Evolutionary conservation across 805 yeast species (phyloP).

Genomic region (Metschnikowia hibisci): DNA sequence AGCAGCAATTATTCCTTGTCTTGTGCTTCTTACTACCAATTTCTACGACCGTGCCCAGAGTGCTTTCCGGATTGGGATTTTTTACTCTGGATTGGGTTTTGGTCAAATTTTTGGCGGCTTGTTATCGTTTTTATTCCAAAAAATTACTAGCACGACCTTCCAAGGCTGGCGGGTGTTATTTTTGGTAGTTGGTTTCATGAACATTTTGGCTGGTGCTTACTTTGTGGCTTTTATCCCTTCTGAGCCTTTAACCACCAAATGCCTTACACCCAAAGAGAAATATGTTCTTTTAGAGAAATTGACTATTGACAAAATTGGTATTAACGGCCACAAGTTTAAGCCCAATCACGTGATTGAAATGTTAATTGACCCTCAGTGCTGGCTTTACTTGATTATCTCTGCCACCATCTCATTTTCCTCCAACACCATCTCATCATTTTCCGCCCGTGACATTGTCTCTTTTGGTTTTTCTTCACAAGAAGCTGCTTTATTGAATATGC

Average conservation of each 20-base stretch:
- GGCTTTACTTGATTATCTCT: constrained; percentile 17
- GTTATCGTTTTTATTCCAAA: constrained; percentile 18
- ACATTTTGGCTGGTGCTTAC: constrained; percentile 16
- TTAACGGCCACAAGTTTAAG: constrained; percentile 14
- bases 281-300: constrained; percentile 17
- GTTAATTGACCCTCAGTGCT: constrained; percentile 19
- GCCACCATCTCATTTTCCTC: constrained; percentile 21
- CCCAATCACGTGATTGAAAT: constrained; percentile 17
- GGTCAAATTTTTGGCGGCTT: constrained; percentile 22
- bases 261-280: constrained; percentile 20
- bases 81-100: constrained; percentile 18
- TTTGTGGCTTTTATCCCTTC: constrained; percentile 19
- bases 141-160: constrained; percentile 13
- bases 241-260: constrained; percentile 16
- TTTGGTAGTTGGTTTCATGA: constrained; percentile 19
- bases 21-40: constrained; percentile 15
- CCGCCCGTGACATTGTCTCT: constrained; percentile 17
- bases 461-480: constrained; percentile 21
- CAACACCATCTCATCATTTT: constrained; percentile 21
- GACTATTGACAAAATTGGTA: constrained; percentile 17
- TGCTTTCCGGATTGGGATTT: constrained; percentile 17
- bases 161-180: constrained; percentile 21
- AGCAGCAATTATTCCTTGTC: constrained; percentile 16
- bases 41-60: constrained; percentile 13
- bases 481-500: constrained; percentile 22